Evolutionary conservation across 768 basidiomycete species (phyloP), one percentile per base, ranked within the genome.

Genomic region (Naganishia randhawae): DNA sequence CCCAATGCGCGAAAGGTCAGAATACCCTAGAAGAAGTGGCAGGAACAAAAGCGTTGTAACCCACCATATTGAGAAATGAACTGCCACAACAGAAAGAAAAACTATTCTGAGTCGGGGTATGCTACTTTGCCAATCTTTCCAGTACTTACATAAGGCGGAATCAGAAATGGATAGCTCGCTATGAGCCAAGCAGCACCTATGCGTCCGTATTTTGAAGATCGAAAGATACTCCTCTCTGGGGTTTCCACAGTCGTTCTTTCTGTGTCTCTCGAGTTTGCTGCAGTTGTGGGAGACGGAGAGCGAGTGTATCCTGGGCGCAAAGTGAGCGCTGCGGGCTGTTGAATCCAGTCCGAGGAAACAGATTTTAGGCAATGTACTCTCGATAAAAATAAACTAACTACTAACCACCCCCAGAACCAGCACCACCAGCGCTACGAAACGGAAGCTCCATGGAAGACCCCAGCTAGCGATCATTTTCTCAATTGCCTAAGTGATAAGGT

Each of bases 91-190:
- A 9, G 17, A n/a, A 13, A 53, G n/a, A 27, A 7, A 11, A 19
- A 17, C 8, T 13, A 33, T 29, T n/a, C 19, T 53, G 14, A 35
- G 37, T 42, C 3, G 16, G n/a, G n/a, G 13, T 42, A 19, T 14
- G 45, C 14, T 29, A 39, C 25, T 0, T 19, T 55, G 22, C 5
- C 31, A 17, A 19, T 22, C 27, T 17, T 29, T 0, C 41, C 31
- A 29, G 22, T 10, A 63, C 71, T 69, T n/a, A 72, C 71, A 42
- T 67, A 72, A 25, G 71, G 69, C 17, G 71, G 71, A 52, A 72
- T 72, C 51, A 72, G 65, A 66, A 72, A 72, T 14, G 71, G 71
- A 55, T 70, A 72, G 17, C 63, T 65, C 0, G 66, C 65, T 25
- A 72, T 50, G 27, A 72, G 68, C 45, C 71, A 72, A 0, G 71